Evolutionary conservation across 768 basidiomycete species (phyloP).

Genomic region (Hygrocybe punicea): DNA sequence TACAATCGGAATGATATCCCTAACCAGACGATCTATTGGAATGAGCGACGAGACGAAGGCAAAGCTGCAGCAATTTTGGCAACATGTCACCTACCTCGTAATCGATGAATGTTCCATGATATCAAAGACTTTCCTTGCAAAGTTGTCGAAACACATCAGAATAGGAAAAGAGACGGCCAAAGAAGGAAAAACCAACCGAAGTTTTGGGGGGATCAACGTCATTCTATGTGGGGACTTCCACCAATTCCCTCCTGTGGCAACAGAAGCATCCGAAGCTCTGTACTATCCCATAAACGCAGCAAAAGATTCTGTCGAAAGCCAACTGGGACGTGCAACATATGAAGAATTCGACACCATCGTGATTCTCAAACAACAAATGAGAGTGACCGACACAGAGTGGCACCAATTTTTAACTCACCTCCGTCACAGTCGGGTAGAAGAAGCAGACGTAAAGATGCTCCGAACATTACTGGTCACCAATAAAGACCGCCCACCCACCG

Average conservation of each 20-base stretch:
- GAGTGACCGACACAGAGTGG: constrained; percentile 31
- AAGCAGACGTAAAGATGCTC: constrained; percentile 17
- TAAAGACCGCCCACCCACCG: no score
- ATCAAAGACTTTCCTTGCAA: constrained; percentile 20
- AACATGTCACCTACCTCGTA: constrained; percentile 23
- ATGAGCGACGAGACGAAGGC: constrained; percentile 7
- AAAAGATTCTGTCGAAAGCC: background rate
- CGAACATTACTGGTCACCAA: no score
- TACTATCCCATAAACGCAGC: constrained; percentile 3
- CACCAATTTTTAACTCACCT: no score
- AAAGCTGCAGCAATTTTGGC: constrained; percentile 22
- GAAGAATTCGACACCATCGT: constrained; percentile 30
- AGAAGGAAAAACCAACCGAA: background rate
- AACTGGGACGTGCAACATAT: constrained; percentile 22
- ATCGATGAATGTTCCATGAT: constrained; percentile 39
- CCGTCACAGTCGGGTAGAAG: no score
- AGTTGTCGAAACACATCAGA: constrained; percentile 11
- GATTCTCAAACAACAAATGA: constrained; percentile 32
- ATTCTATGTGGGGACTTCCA: constrained; percentile 36
- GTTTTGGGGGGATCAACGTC: constrained; percentile 33
- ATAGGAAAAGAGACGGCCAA: background rate
- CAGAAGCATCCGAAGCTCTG: constrained; percentile 27
- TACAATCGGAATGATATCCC: constrained; percentile 12
- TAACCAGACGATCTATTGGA: no score
- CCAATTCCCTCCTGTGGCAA: constrained; percentile 30